phyloP scores from a whole-genome alignment of 2,329 filamentous ascomycete genomes.

The Trichoderma gracile region DNA sequence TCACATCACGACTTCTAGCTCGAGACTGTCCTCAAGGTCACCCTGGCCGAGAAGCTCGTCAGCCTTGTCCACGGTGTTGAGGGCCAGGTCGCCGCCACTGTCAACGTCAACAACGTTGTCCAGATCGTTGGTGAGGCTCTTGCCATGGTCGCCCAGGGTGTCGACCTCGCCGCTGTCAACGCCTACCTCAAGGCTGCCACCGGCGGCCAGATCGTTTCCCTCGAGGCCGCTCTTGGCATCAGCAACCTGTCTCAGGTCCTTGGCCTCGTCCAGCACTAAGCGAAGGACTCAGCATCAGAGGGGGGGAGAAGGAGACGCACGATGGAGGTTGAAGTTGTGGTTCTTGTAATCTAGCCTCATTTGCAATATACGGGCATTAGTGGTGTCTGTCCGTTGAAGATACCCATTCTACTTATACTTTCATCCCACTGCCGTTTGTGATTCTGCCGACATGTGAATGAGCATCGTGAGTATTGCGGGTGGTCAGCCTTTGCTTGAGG shows the following conservation, averaged over 20 bases:
- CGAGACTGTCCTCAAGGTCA: slow-evolving; percentile 29
- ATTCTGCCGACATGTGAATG: neutral
- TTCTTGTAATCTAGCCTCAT: slow-evolving; percentile 19
- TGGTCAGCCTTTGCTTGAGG: too few species aligned
- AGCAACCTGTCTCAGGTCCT: slow-evolving; percentile 28
- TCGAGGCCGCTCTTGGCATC: slow-evolving; percentile 30
- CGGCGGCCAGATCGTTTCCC: slow-evolving; percentile 27
- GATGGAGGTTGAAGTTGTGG: slow-evolving; percentile 11
- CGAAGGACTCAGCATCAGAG: neutral
- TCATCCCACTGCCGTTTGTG: neutral
- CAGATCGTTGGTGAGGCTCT: slow-evolving; percentile 32
- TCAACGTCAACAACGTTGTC: slow-evolving; percentile 23
- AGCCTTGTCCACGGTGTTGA: slow-evolving; percentile 27
- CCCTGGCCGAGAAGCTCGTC: slow-evolving; percentile 32
- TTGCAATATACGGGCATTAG: slow-evolving; percentile 20
- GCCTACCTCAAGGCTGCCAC: slow-evolving; percentile 30
- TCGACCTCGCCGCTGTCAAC: slow-evolving; percentile 30
- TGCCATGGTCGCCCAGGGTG: slow-evolving; percentile 30
- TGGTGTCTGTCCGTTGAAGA: slow-evolving; percentile 16
- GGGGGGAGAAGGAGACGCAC: neutral
- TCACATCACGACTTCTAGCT: slow-evolving; percentile 19
- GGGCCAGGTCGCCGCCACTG: neutral
- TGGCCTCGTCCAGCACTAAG: slow-evolving; percentile 19
- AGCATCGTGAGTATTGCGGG: neutral
- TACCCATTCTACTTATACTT: neutral